These are phyloP conservation scores for Cladophialophora chaetospira DNA, from an alignment of 2,329 filamentous ascomycete genomes.

Conservation along the genomic window DNA sequence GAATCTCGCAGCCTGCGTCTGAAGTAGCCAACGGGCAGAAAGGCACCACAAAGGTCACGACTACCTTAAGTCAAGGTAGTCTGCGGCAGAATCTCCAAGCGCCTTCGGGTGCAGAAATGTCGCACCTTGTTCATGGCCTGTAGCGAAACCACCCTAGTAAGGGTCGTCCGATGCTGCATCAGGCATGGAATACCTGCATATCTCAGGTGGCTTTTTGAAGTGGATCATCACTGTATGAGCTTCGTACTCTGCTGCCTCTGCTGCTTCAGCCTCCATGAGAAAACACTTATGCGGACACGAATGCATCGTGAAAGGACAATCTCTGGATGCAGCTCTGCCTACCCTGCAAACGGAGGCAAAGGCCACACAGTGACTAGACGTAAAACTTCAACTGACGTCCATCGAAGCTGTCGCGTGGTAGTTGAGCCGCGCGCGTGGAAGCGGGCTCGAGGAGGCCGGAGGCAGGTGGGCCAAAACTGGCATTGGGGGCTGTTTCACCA, in stretches of 20 bases:
- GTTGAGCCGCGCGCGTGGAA: background rate
- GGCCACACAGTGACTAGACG: background rate
- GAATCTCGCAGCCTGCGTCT: background rate
- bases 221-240: background rate
- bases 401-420: background rate
- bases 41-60: background rate
- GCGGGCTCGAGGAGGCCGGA: background rate
- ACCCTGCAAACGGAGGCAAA: background rate
- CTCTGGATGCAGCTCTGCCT: background rate
- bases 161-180: background rate
- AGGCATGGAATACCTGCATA: background rate
- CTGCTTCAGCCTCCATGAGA: background rate
- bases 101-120: background rate
- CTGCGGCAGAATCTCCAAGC: background rate
- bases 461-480: too few species aligned
- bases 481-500: background rate
- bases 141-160: background rate
- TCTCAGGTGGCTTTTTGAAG: constrained; percentile 5
- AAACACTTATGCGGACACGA: background rate
- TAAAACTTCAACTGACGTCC: background rate
- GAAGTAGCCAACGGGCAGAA: background rate
- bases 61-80: constrained; percentile 2
- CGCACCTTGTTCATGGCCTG: constrained; percentile 3
- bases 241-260: constrained; percentile 1
- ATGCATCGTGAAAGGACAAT: background rate